Percentiles rank a stretch among this genome's conserved stretches.
Evolutionary conservation across 306 rosid genomes (phyloP).

Genomic region (Vachellia collinsii): DNA sequence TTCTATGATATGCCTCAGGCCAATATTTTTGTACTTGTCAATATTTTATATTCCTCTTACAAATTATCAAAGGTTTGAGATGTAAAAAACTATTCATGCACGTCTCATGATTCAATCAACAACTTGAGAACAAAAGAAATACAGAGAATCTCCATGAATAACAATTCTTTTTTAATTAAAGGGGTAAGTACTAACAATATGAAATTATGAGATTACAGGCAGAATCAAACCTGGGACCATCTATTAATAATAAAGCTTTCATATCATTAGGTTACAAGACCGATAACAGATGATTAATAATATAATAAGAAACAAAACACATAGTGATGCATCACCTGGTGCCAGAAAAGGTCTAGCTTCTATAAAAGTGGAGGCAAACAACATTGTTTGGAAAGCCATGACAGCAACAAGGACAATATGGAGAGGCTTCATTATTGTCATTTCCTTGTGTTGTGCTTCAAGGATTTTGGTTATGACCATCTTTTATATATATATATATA

Average conservation of each 20-base stretch:
- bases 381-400: background rate
- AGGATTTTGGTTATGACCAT: background rate
- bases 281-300: no score
- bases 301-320: background rate
- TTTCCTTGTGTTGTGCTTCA: background rate
- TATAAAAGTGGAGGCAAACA: background rate
- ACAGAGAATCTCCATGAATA: background rate
- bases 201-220: no score
- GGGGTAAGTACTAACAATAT: no score
- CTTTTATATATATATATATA: background rate
- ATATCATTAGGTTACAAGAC: no score
- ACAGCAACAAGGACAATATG: constrained; percentile 6
- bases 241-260: no score
- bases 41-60: no score
- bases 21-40: no score
- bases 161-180: background rate
- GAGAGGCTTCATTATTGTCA: constrained; percentile 3
- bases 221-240: no score
- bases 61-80: no score
- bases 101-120: background rate
- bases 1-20: no score
- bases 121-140: background rate
- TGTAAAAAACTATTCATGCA: background rate
- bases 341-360: background rate
- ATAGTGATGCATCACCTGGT: background rate